Base-by-base conservation (phyloP, 768 basidiomycete genomes). In the Pleurotus salmoneostramineus region DNA sequence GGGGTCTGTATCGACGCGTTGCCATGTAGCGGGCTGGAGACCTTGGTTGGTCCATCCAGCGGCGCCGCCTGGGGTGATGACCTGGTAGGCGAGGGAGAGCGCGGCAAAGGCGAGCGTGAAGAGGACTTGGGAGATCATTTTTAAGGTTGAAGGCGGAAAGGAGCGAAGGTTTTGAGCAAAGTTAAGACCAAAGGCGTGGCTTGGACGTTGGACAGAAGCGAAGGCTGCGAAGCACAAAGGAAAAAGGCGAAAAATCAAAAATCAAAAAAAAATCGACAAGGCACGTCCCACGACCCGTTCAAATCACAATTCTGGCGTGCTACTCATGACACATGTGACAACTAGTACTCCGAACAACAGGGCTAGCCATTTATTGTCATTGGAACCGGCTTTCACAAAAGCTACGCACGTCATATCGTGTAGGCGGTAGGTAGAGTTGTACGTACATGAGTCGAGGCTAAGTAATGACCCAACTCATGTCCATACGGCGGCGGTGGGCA, bases 1-100 rank as follows among this genome's bases (percentile, higher is more conserved):
- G 0, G 80, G 71, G 66, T 95, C 93, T 6, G 88, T 89, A 55
- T 61, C 59, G 59, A 92, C 91, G 4, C 79, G 78, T 1, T 69
- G 50, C 92, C 92, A 95, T 5, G 72, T 58, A 56, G 92, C 71
- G 12, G 61, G 65, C 63, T 84, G 86, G 54, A 77, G 64, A 42
- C 82, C 86, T 31, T 69, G 67, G 66, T 76, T 79, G 33, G 77
- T 79, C 91, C 91, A 93, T 49, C 78, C 80, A 21, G 74, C 60
- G 43, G 65, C 60, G 4, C 56, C 57, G 59, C 67, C 75, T 45
- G 90, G 89, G 52, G 66, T 70, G 45, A 76, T 80, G 68, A 94
- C 82, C 57, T 67, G 57, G 74, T 87, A 87, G n/a, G 88, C 91
- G 57, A 79, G 71, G 40, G 81, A 81, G 21, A 84, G 78, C 59